Base-by-base conservation (phyloP, 2,329 filamentous ascomycete genomes). In the Colletotrichum sp. region DNA sequence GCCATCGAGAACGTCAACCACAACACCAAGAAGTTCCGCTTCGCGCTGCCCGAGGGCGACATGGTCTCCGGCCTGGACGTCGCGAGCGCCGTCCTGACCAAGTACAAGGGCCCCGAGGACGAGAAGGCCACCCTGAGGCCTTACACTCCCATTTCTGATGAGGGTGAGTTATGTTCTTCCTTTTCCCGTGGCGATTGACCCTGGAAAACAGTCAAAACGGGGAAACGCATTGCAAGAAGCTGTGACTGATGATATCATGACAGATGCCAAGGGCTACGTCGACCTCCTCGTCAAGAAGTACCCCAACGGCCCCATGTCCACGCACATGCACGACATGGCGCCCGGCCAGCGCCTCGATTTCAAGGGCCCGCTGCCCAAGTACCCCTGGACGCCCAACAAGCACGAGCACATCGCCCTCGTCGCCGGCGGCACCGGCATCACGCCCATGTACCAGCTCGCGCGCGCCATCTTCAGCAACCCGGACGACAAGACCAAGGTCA, bases 331-430 rank as follows among this genome's bases (percentile, higher is more conserved):
- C 90, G 90, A 91, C 83, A 92, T 99, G 92, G 89, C 90, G 39
- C 93, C 95, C 60, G 95, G 96, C 78, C 94, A 99, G 86, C 90
- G 90, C 18, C 92, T 99, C 71, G 93, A 96, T 78, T 93, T 99
- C 89, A 99, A 99, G 91, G 97, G 97, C 21, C 97, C 97, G 3
- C 92, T 99, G 52, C 95, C 95, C 81, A 99, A 99, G 88, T 99
- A 98, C 87, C 87, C 92, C 36, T 99, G 96, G 96, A 84, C 92
- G 69, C 83, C 93, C 80, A 99, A 99, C 91, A 98, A 98, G 92
- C 96, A 98, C 89, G 89, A 95, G 77, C 96, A 99, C 89, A 92
- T 98, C 81, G 93, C 92, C 52, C 89, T 96, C 79, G 91, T 99
- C 78, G 95, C 96, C n/a, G 97, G 97, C 81, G 97, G 97, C 79